Percentiles rank a stretch among this genome's conserved stretches.
These are phyloP conservation scores for Curvularia spicifera DNA, from an alignment of 2,329 filamentous ascomycete species.

Conservation along the genomic window DNA sequence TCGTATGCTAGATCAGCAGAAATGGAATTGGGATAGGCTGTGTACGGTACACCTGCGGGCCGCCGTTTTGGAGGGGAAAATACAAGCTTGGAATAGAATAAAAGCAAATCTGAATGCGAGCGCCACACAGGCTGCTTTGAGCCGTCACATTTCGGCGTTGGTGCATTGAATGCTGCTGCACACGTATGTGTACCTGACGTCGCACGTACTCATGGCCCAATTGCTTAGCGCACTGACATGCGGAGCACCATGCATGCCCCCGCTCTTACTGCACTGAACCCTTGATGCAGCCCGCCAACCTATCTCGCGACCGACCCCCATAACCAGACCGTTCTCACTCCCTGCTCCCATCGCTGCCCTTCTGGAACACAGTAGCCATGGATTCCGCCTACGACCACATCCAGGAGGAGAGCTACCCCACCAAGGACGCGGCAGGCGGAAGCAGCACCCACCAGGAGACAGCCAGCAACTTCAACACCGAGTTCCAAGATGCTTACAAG, in stretches of 20 bases:
- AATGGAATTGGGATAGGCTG: not conserved
- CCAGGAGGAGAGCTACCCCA: constrained; percentile 73
- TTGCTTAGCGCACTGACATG: constrained; percentile 17
- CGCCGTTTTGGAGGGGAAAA: not conserved
- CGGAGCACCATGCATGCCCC: constrained; percentile 23
- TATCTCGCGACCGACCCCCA: constrained; percentile 14
- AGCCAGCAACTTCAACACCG: constrained; percentile 71
- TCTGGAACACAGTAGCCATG: constrained; percentile 61
- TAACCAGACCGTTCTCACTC: constrained; percentile 16
- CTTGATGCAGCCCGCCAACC: constrained; percentile 16
- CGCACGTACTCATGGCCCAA: constrained; percentile 12
- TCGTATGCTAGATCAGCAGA: not conserved
- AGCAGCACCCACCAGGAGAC: constrained; percentile 47
- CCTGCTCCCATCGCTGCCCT: not conserved
- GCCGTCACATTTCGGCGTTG: not conserved
- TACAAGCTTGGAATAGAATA: not conserved
- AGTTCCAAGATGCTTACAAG: constrained; percentile 94
- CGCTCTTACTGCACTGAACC: constrained; percentile 15
- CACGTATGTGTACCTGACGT: constrained; percentile 20
- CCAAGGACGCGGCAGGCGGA: constrained; percentile 57
- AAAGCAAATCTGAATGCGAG: not conserved
- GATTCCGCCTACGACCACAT: constrained; percentile 98
- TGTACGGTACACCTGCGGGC: not conserved
- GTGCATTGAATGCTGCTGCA: not conserved
- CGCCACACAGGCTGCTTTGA: not conserved